A percentile compares a stretch with the other conserved stretches of the same genome.
Conservation (phyloP, 768 basidiomycete species). For the Pleurotus platypus region DNA sequence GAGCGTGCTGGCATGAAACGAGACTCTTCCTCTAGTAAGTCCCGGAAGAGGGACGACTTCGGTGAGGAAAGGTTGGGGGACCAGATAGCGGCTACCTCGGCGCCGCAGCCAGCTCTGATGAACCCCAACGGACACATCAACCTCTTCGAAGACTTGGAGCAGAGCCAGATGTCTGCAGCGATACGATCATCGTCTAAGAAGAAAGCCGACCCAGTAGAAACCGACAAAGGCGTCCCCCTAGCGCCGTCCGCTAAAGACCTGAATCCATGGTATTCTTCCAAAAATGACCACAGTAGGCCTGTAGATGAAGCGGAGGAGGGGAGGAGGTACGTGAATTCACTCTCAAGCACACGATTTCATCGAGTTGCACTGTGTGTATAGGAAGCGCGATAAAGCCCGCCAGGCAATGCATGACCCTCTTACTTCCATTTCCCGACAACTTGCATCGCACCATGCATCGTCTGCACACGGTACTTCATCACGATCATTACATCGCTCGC, state of each 20-base stretch:
- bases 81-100: slow-evolving; percentile 10
- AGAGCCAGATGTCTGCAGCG: slow-evolving; percentile 44
- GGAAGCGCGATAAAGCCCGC: slow-evolving; percentile 58
- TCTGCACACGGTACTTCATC: slow-evolving; percentile 19
- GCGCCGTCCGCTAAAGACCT: slow-evolving; percentile 76
- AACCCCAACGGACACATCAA: slow-evolving; percentile 73
- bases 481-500: slow-evolving; percentile 14
- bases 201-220: slow-evolving; percentile 44
- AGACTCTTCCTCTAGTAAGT: slow-evolving; percentile 21
- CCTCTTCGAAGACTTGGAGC: slow-evolving; percentile 78
- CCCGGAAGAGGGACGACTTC: slow-evolving; percentile 32
- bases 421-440: slow-evolving; percentile 66
- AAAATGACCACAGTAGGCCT: slow-evolving; percentile 12
- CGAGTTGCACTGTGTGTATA: slow-evolving; percentile 18
- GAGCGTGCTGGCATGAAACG: slow-evolving; percentile 49
- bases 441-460: slow-evolving; percentile 38
- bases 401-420: slow-evolving; percentile 71
- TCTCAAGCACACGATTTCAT: background rate
- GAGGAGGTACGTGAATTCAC: slow-evolving; percentile 26
- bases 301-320: slow-evolving; percentile 33
- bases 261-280: slow-evolving; percentile 70
- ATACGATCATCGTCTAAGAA: slow-evolving; percentile 38
- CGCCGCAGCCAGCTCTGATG: slow-evolving; percentile 33
- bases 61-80: background rate
- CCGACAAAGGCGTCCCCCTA: slow-evolving; percentile 69